These are phyloP conservation scores for Diaporthe citrichinensis DNA, from an alignment of 2,329 filamentous ascomycete genomes.

Conservation along the genomic window DNA sequence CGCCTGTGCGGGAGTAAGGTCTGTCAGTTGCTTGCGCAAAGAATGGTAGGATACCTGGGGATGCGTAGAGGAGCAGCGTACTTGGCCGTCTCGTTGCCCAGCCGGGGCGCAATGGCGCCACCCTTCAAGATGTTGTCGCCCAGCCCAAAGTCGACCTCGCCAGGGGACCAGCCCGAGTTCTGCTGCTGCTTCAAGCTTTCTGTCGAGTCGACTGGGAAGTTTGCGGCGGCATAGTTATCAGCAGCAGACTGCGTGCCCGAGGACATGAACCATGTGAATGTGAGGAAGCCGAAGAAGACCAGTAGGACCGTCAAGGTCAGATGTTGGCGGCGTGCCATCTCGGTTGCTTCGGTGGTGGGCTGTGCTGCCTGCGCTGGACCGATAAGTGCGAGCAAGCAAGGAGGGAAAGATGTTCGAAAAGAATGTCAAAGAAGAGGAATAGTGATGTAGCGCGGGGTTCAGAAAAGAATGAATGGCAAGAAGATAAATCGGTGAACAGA, in stretches of 20 bases:
- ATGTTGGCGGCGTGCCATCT: constrained; percentile 68
- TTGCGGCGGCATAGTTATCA: constrained; percentile 42
- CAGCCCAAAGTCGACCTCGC: constrained; percentile 54
- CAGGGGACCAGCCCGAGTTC: constrained; percentile 34
- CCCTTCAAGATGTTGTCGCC: constrained; percentile 71
- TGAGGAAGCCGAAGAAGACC: constrained; percentile 68
- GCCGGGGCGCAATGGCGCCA: constrained; percentile 82
- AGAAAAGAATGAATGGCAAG: constrained; percentile 20
- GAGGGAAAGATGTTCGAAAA: neutral
- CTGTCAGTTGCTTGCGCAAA: constrained; percentile 27
- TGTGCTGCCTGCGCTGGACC: constrained; percentile 6
- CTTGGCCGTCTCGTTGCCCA: constrained; percentile 88
- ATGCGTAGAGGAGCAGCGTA: constrained; percentile 49
- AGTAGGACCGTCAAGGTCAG: constrained; percentile 68
- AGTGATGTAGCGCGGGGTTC: neutral
- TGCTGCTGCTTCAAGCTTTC: constrained; percentile 42
- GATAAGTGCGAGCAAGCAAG: neutral
- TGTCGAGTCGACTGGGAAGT: constrained; percentile 47
- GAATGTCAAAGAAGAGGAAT: constrained; percentile 6
- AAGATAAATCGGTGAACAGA: neutral
- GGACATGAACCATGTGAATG: constrained; percentile 72
- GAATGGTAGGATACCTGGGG: constrained; percentile 23
- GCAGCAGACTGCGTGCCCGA: constrained; percentile 38
- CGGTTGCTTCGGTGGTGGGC: neutral
- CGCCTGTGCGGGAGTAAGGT: constrained; percentile 56